Conservation (phyloP, 805 yeast species). For the Myxozyma lipomycoides region DNA sequence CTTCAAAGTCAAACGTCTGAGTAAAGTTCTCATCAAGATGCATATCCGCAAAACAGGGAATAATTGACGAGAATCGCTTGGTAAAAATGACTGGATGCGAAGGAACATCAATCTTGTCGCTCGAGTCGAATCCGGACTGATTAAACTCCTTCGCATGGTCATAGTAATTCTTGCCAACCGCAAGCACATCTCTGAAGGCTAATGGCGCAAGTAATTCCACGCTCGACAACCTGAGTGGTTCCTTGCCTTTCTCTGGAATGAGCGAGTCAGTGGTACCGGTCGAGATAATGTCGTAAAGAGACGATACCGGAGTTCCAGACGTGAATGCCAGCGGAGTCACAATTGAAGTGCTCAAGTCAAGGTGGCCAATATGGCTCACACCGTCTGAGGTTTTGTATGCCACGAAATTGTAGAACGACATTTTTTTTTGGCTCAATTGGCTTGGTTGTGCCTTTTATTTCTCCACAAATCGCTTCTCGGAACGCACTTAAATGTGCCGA, state of each 20-base stretch:
- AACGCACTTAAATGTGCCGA: no score
- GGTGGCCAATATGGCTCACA: constrained; percentile 9
- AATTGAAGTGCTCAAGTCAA: constrained; percentile 7
- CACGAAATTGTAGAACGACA: constrained; percentile 3
- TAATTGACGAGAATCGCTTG: constrained; percentile 13
- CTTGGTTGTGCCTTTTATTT: no score
- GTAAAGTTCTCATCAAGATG: constrained; percentile 15
- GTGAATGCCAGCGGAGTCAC: constrained; percentile 19
- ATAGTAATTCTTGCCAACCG: constrained; percentile 23
- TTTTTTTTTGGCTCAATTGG: no score
- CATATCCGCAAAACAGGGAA: constrained; percentile 14
- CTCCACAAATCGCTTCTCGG: no score
- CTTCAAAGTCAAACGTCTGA: constrained; percentile 47
- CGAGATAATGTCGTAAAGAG: constrained; percentile 15
- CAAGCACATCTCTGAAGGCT: constrained; percentile 14
- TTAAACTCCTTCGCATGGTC: constrained; percentile 23
- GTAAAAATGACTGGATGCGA: constrained; percentile 21
- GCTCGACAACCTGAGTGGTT: background rate
- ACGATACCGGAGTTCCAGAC: constrained; percentile 18
- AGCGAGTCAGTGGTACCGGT: constrained; percentile 5
- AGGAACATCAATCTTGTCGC: constrained; percentile 20
- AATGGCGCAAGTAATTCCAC: constrained; percentile 11
- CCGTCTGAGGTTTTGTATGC: constrained; percentile 1
- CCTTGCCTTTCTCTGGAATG: background rate
- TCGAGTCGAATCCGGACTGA: constrained; percentile 21